phyloP scores from a whole-genome alignment of 441 rosid genomes.

The Euphorbia corollata region DNA sequence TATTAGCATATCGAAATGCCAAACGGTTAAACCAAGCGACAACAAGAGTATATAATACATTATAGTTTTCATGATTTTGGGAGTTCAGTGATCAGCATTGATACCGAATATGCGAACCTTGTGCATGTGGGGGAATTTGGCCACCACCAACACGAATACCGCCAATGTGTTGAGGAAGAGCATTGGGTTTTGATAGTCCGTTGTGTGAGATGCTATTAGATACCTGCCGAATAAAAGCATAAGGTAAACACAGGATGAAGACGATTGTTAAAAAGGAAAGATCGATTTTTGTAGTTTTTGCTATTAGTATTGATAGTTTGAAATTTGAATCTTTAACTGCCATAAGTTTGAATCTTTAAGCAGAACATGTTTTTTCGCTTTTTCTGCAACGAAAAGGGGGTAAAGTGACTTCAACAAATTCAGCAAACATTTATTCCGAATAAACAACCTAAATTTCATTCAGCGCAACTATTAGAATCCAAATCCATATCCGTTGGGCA shows the following conservation, averaged over 20 bases:
- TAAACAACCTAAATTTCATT: too few species aligned
- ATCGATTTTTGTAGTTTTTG: background rate
- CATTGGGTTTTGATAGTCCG: constrained; percentile 86
- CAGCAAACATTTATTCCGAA: background rate
- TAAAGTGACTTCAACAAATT: background rate
- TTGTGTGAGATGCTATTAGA: constrained; percentile 89
- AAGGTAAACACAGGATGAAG: background rate
- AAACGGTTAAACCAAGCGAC: constrained; percentile 17
- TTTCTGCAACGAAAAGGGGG: background rate
- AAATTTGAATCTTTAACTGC: too few species aligned
- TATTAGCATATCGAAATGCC: constrained; percentile 21
- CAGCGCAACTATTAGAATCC: too few species aligned
- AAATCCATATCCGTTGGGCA: too few species aligned
- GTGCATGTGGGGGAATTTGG: constrained; percentile 96
- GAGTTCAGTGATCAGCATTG: constrained; percentile 51
- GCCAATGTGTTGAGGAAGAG: constrained; percentile 76
- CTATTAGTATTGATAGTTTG: background rate
- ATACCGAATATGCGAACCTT: constrained; percentile 93
- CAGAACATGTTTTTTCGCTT: background rate
- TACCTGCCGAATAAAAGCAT: constrained; percentile 40
- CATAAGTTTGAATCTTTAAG: too few species aligned
- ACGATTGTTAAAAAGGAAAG: background rate
- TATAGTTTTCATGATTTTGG: background rate
- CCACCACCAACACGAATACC: constrained; percentile 77
- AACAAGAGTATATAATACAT: background rate